Conservation (phyloP, 192 early-diverging fungal species). For the Backusella tarrabulga region DNA sequence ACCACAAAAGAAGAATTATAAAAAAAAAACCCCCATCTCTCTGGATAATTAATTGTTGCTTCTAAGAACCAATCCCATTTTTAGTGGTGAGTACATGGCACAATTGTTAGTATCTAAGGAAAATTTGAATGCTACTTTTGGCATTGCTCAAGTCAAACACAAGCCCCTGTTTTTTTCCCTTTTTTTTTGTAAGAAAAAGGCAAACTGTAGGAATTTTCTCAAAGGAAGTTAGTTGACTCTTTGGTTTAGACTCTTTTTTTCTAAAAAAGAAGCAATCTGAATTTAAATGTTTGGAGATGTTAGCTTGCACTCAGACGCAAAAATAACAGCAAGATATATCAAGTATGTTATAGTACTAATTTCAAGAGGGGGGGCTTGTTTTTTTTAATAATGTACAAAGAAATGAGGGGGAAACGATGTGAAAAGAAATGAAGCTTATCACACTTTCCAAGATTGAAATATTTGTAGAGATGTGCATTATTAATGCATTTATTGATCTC, state of each 20-base stretch:
- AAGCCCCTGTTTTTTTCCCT: not conserved
- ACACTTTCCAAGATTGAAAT: not conserved
- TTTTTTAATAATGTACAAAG: not conserved
- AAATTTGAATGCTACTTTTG: too few species aligned
- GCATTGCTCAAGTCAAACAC: not conserved
- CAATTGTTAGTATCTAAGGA: too few species aligned
- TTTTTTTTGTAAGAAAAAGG: not conserved
- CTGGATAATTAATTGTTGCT: not conserved
- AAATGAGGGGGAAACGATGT: not conserved
- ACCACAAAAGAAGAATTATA: slow-evolving; percentile 1
- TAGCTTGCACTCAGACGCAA: not conserved
- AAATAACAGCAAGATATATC: not conserved
- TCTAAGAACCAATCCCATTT: too few species aligned
- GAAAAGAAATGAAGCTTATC: not conserved
- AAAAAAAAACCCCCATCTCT: not conserved
- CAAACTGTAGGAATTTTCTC: not conserved
- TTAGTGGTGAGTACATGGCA: too few species aligned
- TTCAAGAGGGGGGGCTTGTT: not conserved
- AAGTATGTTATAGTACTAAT: not conserved
- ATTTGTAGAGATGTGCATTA: not conserved
- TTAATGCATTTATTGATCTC: not conserved
- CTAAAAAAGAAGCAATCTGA: not conserved
- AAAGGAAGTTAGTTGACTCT: not conserved
- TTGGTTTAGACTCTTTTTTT: not conserved
- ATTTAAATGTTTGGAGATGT: not conserved